Evolutionary conservation across 2,329 filamentous ascomycete genomes (phyloP).

Genomic region (Pestalotiopsis sp.): DNA sequence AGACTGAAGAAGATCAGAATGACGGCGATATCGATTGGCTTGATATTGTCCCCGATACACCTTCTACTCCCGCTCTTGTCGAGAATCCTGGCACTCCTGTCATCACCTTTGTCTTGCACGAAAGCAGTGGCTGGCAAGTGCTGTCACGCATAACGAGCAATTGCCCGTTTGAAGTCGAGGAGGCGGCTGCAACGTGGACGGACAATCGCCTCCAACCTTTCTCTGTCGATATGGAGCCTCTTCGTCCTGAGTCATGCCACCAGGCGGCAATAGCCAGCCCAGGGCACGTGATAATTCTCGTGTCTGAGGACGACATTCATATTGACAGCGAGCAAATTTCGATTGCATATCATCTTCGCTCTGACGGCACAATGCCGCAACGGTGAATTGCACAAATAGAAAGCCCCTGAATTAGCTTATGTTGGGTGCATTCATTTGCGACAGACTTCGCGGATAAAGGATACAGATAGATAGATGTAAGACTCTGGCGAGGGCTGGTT

Average conservation of each 20-base stretch:
- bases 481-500: too few relatives aligned
- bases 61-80: too few relatives aligned
- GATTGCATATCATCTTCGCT: neutral
- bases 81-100: too few relatives aligned
- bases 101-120: too few relatives aligned
- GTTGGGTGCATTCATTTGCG: neutral
- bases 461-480: neutral
- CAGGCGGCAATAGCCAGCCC: neutral
- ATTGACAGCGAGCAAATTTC: neutral
- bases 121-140: too few relatives aligned
- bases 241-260: neutral
- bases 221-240: neutral
- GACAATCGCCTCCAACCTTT: neutral
- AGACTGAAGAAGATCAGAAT: too few relatives aligned
- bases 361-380: neutral
- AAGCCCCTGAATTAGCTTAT: neutral
- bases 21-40: too few relatives aligned
- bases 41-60: too few relatives aligned
- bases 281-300: neutral
- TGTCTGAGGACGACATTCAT: neutral
- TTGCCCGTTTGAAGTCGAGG: too few relatives aligned
- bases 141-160: too few relatives aligned
- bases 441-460: neutral
- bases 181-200: neutral
- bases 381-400: neutral